Evolutionary conservation across 2,329 filamentous ascomycete genomes (phyloP).

Genomic region (Arachnopeziza araneosa): DNA sequence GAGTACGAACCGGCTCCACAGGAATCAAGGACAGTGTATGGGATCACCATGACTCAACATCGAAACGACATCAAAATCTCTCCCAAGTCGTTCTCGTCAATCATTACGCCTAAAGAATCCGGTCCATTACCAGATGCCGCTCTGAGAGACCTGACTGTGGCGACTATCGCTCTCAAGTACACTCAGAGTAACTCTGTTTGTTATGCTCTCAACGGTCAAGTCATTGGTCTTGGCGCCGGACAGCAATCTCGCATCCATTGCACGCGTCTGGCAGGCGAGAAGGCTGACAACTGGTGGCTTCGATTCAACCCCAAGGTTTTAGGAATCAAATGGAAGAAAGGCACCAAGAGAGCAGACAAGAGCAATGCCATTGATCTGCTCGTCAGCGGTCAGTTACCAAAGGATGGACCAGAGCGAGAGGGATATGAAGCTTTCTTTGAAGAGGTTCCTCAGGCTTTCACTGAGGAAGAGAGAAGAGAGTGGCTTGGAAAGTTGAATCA

Average conservation of each 20-base stretch:
- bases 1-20: slow-evolving; percentile 68
- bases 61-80: slow-evolving; percentile 88
- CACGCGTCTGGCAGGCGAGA: slow-evolving; percentile 93
- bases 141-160: slow-evolving; percentile 83
- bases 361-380: slow-evolving; percentile 96
- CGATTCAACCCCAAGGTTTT: slow-evolving; percentile 90
- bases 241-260: slow-evolving; percentile 99
- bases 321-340: slow-evolving; percentile 92
- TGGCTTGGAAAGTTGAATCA: slow-evolving; percentile 79
- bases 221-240: slow-evolving; percentile 89
- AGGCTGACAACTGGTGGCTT: slow-evolving; percentile 99
- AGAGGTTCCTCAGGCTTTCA: slow-evolving; percentile 78
- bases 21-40: slow-evolving; percentile 85
- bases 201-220: slow-evolving; percentile 90
- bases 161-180: slow-evolving; percentile 96
- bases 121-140: slow-evolving; percentile 70
- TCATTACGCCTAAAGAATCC: slow-evolving; percentile 81
- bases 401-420: slow-evolving; percentile 74
- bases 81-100: slow-evolving; percentile 75
- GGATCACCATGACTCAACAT: slow-evolving; percentile 80
- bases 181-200: slow-evolving; percentile 99
- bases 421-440: slow-evolving; percentile 89
- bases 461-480: slow-evolving; percentile 72
- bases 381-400: slow-evolving; percentile 83
- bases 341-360: slow-evolving; percentile 93